phyloP scores from a whole-genome alignment of 2,329 filamentous ascomycete species.

The Paecilomyces niveus region DNA sequence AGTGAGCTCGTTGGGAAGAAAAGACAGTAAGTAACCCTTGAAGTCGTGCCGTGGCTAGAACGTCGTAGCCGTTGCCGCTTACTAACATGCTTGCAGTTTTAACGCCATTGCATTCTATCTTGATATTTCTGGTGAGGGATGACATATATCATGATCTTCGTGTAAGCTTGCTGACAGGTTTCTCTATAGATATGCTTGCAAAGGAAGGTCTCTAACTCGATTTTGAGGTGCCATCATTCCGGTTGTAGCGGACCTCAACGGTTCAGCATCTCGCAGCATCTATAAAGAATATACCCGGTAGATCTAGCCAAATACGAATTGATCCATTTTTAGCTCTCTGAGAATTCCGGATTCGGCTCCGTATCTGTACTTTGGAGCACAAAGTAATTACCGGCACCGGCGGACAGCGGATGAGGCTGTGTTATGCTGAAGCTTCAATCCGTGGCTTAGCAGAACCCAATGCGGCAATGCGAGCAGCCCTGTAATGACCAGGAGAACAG shows the following conservation, averaged over 20 bases:
- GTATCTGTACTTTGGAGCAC: neutral
- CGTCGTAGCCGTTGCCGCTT: neutral
- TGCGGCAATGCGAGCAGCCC: neutral
- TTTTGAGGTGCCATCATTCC: neutral
- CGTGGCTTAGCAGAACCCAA: neutral
- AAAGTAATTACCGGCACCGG: neutral
- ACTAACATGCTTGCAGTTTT: slow-evolving; percentile 38
- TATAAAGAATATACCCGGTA: neutral
- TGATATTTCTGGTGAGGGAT: slow-evolving; percentile 54
- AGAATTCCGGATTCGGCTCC: too few relatives aligned
- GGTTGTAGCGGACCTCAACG: neutral
- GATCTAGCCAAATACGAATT: neutral
- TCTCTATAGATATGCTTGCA: slow-evolving; percentile 54
- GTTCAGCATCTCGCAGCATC: neutral
- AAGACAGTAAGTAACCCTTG: slow-evolving; percentile 38
- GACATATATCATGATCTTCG: neutral
- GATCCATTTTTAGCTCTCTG: neutral
- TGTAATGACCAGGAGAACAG: neutral
- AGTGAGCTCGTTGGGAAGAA: slow-evolving; percentile 51
- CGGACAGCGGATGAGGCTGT: slow-evolving; percentile 1
- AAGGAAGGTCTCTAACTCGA: slow-evolving; percentile 49
- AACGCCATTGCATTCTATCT: slow-evolving; percentile 59
- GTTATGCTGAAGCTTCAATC: neutral
- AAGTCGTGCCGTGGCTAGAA: neutral
- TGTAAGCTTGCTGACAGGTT: neutral